Evolutionary conservation across 768 basidiomycete genomes (phyloP).

Genomic region (Dioszegia aurantiaca): DNA sequence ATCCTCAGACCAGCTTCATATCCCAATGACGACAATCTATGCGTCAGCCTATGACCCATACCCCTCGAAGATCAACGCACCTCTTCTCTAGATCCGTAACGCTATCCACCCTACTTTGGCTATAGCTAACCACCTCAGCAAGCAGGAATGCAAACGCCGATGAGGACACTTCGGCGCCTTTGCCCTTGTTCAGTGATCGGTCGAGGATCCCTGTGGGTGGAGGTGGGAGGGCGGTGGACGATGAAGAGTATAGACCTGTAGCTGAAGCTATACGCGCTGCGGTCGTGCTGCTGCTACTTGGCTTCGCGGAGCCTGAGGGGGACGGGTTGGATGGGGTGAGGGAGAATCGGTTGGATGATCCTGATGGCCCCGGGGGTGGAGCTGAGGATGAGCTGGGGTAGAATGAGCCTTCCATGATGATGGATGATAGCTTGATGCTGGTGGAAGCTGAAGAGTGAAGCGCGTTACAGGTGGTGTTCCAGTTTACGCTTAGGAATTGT

Average conservation of each 20-base stretch:
- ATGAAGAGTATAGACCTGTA: conserved; percentile 4
- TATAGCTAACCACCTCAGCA: conserved; percentile 90
- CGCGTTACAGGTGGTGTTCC: neutral
- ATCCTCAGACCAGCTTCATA: conserved; percentile 86
- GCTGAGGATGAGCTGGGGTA: neutral
- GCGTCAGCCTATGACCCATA: conserved; percentile 3
- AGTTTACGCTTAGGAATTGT: neutral
- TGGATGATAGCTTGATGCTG: neutral
- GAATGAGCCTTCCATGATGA: conserved; percentile 10
- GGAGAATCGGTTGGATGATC: conserved; percentile 34
- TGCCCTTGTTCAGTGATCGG: conserved; percentile 80
- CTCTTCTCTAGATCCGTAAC: conserved; percentile 92
- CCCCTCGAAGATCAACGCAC: conserved; percentile 55
- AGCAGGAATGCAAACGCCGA: conserved; percentile 86
- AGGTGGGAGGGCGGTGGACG: neutral
- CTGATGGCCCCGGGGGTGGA: conserved; percentile 17
- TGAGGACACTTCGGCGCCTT: conserved; percentile 75
- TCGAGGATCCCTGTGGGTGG: conserved; percentile 69
- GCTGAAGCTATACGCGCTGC: conserved; percentile 14
- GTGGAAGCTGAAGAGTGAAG: neutral
- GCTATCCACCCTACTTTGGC: conserved; percentile 88
- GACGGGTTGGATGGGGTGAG: conserved; percentile 23
- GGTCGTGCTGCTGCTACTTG: neutral
- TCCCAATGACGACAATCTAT: conserved; percentile 83
- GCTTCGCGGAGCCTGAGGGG: conserved; percentile 19